A percentile compares a stretch with the other conserved stretches of the same genome.
Evolutionary conservation across 352 stramenopile genomes (phyloP).

Genomic region (Globisporangium camurandrum): DNA sequence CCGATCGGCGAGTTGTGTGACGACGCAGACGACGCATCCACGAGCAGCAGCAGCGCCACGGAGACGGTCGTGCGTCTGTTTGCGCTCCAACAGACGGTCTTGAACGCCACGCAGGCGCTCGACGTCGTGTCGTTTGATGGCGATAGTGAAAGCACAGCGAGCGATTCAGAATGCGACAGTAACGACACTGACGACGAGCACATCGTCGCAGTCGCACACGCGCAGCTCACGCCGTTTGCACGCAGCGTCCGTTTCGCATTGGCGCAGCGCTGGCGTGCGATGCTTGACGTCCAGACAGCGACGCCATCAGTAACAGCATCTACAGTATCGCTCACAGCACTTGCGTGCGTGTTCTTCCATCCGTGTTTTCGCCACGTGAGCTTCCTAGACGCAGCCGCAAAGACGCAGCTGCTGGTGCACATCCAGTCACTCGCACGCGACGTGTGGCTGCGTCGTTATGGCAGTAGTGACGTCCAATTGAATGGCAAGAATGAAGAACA

Average conservation of each 20-base stretch:
- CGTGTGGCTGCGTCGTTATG: neutral
- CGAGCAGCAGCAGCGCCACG: constrained; percentile 3
- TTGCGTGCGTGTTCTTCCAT: constrained; percentile 16
- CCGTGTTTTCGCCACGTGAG: constrained; percentile 18
- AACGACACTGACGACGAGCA: neutral
- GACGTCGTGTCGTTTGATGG: neutral
- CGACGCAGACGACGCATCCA: neutral
- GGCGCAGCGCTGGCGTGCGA: no score
- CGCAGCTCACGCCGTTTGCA: no score
- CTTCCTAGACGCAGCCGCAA: constrained; percentile 8
- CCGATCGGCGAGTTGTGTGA: constrained; percentile 7
- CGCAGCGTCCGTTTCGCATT: no score
- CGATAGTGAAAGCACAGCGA: neutral
- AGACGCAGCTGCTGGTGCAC: neutral
- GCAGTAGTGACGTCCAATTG: no score
- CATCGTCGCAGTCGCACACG: no score
- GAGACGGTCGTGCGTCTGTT: constrained; percentile 11
- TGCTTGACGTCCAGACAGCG: no score
- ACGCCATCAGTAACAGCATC: no score
- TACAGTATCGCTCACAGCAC: neutral
- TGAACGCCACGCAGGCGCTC: constrained; percentile 4
- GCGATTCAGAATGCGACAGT: no score
- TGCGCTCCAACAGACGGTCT: constrained; percentile 7
- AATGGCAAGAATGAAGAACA: no score
- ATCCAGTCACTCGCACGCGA: constrained; percentile 7